Evolutionary conservation across 306 rosid genomes (phyloP), one percentile per base, ranked within the genome.

Genomic region (Prinsepia uniflora): DNA sequence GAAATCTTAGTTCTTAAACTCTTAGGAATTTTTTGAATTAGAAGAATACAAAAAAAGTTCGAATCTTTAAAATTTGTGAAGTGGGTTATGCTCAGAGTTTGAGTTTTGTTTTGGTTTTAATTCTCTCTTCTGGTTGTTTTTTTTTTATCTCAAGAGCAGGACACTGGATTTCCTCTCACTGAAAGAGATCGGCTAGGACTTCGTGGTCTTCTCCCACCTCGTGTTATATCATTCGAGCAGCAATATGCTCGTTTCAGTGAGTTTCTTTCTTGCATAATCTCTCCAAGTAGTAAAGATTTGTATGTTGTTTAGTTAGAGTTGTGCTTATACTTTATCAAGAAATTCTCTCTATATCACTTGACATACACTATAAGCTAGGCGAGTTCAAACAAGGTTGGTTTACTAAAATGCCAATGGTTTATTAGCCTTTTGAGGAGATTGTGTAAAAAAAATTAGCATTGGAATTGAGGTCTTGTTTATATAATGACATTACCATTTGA

Each of bases 201-300:
- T 72, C 96, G 99, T 6, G 99, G 99, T 66, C 97, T 95, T 19
- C 92, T 91, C 56, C 99, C 99, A 62, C 99, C 99, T 63, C 95
- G 99, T 54, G 91, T 95, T 65, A 91, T 95, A 79, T 87, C 99
- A 43, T 95, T 95, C 69, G 99, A 89, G 86, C 92, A 95, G 60
- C 99, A 95, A 66, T 91, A 91, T 86, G 99, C 81, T 52, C 97
- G 99, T 20, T 91, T 89, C 83, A 86, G 99, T 95, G 84, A 82
- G 88, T 84, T 34, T 59, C 43, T 84, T 34, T 59, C 43, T 6
- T 59, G 47, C 42, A 54, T 24, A 6, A 20, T 73, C 67, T 45
- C 34, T 9, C 39, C 34, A 78, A 66, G 46, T 48, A 61, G 55
- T 14, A 64, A 24, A n/a, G 6, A 47, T 64, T 12, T 45, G n/a